A percentile compares a stretch with the other conserved stretches of the same genome.
These are phyloP conservation scores for Buxus sempervirens DNA, from an alignment of 164 flowering plant species.

Conservation along the genomic window DNA sequence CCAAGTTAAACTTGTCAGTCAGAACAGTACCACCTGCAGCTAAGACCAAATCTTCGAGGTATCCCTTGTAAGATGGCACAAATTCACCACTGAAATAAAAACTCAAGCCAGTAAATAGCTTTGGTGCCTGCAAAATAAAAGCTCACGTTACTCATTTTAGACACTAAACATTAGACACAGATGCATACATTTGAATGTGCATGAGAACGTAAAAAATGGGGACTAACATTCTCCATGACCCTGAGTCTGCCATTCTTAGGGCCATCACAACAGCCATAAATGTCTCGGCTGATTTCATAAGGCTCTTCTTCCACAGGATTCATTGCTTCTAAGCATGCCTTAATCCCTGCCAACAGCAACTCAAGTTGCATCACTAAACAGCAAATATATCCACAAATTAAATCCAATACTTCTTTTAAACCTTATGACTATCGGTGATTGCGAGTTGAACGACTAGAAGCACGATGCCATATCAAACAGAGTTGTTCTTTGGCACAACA, in stretches of 20 bases:
- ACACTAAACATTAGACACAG: not conserved
- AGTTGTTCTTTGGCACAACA: too few relatives aligned
- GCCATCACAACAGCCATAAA: conserved; percentile 56
- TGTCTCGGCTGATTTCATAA: conserved; percentile 53
- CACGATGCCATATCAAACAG: too few relatives aligned
- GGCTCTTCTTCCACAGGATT: conserved; percentile 48
- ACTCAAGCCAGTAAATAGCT: conserved; percentile 39
- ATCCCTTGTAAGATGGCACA: conserved; percentile 31
- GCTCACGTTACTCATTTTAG: too few relatives aligned
- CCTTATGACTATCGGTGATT: too few relatives aligned
- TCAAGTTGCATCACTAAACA: conserved; percentile 1
- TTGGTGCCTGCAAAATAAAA: conserved; percentile 43
- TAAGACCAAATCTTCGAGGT: conserved; percentile 33
- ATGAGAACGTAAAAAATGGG: not conserved
- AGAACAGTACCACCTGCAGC: conserved; percentile 45
- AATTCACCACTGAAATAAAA: conserved; percentile 50
- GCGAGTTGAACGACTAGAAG: too few relatives aligned
- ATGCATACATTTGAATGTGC: too few relatives aligned
- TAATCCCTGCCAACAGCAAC: conserved; percentile 44
- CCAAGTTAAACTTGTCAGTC: conserved; percentile 16
- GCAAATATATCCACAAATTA: not conserved
- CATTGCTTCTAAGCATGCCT: conserved; percentile 45
- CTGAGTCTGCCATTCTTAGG: conserved; percentile 62
- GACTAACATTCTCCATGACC: conserved; percentile 36
- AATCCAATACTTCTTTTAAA: not conserved